A percentile compares a stretch with the other conserved stretches of the same genome.
phyloP scores from a whole-genome alignment of 306 rosid species.

The Astragalus membranaceus region DNA sequence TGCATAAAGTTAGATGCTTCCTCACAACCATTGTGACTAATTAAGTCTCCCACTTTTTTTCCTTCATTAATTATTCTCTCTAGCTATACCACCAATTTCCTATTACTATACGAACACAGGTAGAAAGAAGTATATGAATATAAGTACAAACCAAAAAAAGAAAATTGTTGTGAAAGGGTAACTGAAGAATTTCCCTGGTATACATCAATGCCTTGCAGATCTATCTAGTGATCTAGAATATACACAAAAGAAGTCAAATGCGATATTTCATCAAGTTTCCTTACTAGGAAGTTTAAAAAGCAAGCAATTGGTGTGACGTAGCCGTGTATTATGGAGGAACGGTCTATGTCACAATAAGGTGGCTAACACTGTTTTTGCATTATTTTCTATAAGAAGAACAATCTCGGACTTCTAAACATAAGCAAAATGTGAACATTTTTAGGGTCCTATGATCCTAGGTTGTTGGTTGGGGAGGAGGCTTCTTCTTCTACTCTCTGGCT shows the following conservation, averaged over 20 bases:
- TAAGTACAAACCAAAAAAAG: conserved; percentile 17
- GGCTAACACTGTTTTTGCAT: conserved; percentile 36
- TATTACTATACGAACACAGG: neutral
- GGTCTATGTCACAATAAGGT: conserved; percentile 40
- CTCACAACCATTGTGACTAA: neutral
- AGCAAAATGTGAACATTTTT: neutral
- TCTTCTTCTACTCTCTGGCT: neutral
- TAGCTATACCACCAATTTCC: neutral
- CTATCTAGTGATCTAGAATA: neutral
- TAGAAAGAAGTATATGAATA: neutral
- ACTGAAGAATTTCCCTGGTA: conserved; percentile 35
- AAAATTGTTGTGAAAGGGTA: neutral
- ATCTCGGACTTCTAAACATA: conserved; percentile 18
- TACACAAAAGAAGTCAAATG: conserved; percentile 31
- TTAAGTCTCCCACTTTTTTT: neutral
- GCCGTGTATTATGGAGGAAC: conserved; percentile 52
- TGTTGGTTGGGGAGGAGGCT: neutral
- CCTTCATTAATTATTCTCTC: neutral
- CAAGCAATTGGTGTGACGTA: conserved; percentile 14
- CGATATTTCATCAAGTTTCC: conserved; percentile 43
- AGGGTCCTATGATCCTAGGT: conserved; percentile 19
- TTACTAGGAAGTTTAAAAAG: conserved; percentile 34
- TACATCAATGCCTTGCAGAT: conserved; percentile 15
- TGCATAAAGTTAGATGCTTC: neutral
- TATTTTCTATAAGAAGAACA: conserved; percentile 7